Base-by-base conservation (phyloP, 1,284 basidiomycete species). In the Apiotrichum sp. region DNA sequence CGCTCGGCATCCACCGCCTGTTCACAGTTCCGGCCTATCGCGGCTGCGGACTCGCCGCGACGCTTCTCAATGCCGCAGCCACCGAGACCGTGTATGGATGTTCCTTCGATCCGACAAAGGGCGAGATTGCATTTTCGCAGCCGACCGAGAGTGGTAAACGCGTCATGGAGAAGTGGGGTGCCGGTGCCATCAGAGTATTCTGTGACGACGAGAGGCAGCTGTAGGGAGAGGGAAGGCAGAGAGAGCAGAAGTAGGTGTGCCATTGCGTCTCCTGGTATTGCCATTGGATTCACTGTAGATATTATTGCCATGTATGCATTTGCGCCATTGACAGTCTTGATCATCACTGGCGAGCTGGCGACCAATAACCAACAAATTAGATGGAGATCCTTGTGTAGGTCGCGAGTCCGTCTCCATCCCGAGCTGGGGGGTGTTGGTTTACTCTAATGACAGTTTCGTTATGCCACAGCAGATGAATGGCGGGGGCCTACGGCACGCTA, bases 1-100 rank as follows among this genome's bases (percentile, higher is more conserved):
- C 74, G 0, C 63, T 79, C 6, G 79, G 79, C 34, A 75, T 80
- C 9, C 78, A 79, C 57, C 68, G 79, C 36, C 68, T 80, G 22
- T 80, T 77, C 69, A 76, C 75, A 9, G 68, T 76, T 4, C 73
- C 77, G 0, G 58, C 65, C 0, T 74, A 72, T 47, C 68, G 78
- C 43, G 69, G 70, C 0, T 48, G 58, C 13, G 72, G 73, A 0
- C 60, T 78, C 14, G 74, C 73, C 0, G 55, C 59, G 1, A 48
- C 56, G 6, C 57, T 79, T 10, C 69, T 80, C 14, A 68, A 78
- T 29, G 65, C 64, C 0, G 65, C 76, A 0, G 71, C 72, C 4
- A 39, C 41, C 4, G 59, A 72, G 31, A 77, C 71, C 10, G 67
- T 79, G 3, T 79, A 79, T 57, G 78, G 76, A 2, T 72, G 71